Percentiles rank a stretch among this genome's conserved stretches.
These are phyloP conservation scores for Candida nonsorbophila DNA, from an alignment of 805 yeast species.

Conservation along the genomic window DNA sequence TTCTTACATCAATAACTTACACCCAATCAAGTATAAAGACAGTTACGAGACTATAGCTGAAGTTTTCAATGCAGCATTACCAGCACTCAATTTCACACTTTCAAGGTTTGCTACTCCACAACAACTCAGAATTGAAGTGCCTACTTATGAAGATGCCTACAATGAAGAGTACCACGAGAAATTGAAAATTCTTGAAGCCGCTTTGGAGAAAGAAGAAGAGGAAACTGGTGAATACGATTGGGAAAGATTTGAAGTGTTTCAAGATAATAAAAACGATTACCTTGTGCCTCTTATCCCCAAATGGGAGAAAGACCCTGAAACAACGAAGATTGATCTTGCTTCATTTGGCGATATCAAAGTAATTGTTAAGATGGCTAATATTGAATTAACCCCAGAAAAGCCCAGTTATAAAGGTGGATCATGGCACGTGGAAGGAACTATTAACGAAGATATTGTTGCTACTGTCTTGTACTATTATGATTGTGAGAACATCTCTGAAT, in stretches of 20 bases:
- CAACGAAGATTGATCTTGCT: no score
- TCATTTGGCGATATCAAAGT: conserved; percentile 23
- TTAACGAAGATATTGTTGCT: conserved; percentile 38
- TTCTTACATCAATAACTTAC: conserved; percentile 38
- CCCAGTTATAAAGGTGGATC: conserved; percentile 34
- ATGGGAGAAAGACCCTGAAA: conserved; percentile 5
- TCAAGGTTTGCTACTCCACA: conserved; percentile 16
- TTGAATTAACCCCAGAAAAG: conserved; percentile 35
- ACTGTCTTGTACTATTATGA: conserved; percentile 38
- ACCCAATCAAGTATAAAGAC: conserved; percentile 18
- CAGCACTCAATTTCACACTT: conserved; percentile 25
- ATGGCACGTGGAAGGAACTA: conserved; percentile 41
- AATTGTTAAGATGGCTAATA: conserved; percentile 35
- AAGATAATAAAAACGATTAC: conserved; percentile 5
- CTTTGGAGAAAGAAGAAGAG: conserved; percentile 1
- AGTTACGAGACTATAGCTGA: conserved; percentile 25
- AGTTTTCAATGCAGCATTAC: conserved; percentile 22
- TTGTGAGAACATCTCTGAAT: conserved; percentile 30
- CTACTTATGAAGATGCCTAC: conserved; percentile 10
- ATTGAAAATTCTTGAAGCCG: neutral
- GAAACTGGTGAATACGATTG: conserved; percentile 4
- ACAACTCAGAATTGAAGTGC: conserved; percentile 11
- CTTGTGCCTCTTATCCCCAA: conserved; percentile 4
- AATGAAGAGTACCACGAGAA: conserved; percentile 1
- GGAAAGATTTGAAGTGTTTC: conserved; percentile 4